A percentile compares a stretch with the other conserved stretches of the same genome.
Conservation (phyloP, 1,284 basidiomycete species). For the Lignosus rhinocerotis region DNA sequence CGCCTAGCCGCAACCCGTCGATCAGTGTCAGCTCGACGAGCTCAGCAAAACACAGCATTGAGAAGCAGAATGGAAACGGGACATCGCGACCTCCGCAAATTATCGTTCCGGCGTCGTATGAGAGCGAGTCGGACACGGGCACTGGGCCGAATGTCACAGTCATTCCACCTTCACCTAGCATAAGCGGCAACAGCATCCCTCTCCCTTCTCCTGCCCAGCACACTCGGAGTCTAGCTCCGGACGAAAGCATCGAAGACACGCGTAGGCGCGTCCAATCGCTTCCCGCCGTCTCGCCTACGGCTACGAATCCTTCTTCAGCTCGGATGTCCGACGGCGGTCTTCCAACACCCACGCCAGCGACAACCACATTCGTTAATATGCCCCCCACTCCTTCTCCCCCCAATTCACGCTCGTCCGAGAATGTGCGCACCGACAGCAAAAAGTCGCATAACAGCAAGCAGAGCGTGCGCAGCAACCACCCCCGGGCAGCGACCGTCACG, state of each 20-base stretch:
- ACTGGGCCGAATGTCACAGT: slow-evolving; percentile 53
- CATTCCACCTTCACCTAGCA: slow-evolving; percentile 55
- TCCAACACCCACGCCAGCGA: slow-evolving; percentile 34
- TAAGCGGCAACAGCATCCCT: slow-evolving; percentile 26
- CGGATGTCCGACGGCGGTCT: slow-evolving; percentile 28
- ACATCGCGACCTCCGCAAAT: neutral
- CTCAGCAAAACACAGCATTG: slow-evolving; percentile 10
- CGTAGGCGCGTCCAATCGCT: slow-evolving; percentile 24
- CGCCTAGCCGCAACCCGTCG: slow-evolving; percentile 24
- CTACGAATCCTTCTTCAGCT: slow-evolving; percentile 11
- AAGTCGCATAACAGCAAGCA: slow-evolving; percentile 21
- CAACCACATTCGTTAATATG: slow-evolving; percentile 25
- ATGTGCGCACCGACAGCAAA: slow-evolving; percentile 31
- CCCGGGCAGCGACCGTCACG: slow-evolving; percentile 25
- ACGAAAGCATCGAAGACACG: slow-evolving; percentile 9
- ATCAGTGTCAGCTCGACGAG: slow-evolving; percentile 27
- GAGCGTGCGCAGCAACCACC: slow-evolving; percentile 12
- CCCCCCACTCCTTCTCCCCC: slow-evolving; percentile 20
- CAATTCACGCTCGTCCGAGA: slow-evolving; percentile 40
- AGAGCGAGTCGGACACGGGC: slow-evolving; percentile 25
- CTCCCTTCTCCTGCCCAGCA: slow-evolving; percentile 14
- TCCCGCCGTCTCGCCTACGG: slow-evolving; percentile 9
- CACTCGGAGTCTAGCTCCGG: slow-evolving; percentile 6
- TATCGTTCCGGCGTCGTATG: slow-evolving; percentile 6
- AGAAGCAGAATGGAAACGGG: neutral